phyloP scores from a whole-genome alignment of 2,329 filamentous ascomycete genomes.

The Fusarium virguliforme region DNA sequence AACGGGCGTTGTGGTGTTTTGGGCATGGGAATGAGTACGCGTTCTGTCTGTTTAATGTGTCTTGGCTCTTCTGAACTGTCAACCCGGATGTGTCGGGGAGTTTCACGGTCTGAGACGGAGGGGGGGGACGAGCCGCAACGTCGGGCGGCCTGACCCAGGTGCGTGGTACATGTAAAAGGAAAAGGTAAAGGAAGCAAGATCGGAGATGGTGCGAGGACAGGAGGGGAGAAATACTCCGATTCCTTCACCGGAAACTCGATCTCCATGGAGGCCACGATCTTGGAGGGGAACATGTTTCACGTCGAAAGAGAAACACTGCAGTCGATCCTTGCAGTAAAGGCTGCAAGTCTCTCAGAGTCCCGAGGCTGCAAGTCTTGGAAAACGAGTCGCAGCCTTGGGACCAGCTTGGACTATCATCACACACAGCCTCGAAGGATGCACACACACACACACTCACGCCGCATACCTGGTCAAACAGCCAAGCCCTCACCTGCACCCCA shows the following conservation, averaged over 20 bases:
- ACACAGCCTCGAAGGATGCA: not conserved
- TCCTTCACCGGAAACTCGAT: constrained; percentile 39
- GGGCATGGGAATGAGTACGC: constrained; percentile 21
- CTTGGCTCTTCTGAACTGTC: constrained; percentile 10
- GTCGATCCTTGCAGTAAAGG: not conserved
- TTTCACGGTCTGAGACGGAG: constrained; percentile 27
- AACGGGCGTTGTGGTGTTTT: constrained; percentile 36
- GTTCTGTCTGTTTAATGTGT: constrained; percentile 16
- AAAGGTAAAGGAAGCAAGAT: constrained; percentile 21
- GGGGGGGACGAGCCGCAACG: constrained; percentile 37
- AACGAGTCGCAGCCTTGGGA: not conserved
- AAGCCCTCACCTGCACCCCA: constrained; percentile 16
- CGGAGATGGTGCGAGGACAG: constrained; percentile 30
- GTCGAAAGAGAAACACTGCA: constrained; percentile 13
- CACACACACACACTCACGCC: constrained; percentile 1
- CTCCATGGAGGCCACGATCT: constrained; percentile 19
- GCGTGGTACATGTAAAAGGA: constrained; percentile 2
- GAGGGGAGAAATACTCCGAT: constrained; percentile 29
- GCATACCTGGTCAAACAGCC: constrained; percentile 1
- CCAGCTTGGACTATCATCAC: not conserved
- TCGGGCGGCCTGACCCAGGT: constrained; percentile 28
- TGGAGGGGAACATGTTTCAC: constrained; percentile 43
- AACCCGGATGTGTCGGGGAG: not conserved
- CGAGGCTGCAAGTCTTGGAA: not conserved
- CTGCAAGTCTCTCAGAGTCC: not conserved